A percentile compares a stretch with the other conserved stretches of the same genome.
Conservation (phyloP, 805 yeast species). For the Myxozyma sirexii region DNA sequence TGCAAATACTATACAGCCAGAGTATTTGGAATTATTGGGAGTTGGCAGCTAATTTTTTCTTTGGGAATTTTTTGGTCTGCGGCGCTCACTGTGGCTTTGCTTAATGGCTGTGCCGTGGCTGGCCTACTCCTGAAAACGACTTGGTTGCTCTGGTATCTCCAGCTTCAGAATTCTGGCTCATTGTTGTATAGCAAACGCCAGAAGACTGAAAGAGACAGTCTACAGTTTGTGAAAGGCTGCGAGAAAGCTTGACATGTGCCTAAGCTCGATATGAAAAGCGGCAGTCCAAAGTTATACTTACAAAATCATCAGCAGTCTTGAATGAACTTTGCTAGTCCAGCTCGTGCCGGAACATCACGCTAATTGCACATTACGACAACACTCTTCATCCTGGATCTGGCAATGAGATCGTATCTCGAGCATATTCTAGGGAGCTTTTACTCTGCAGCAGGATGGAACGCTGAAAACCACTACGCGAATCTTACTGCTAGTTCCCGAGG, state of each 20-base stretch:
- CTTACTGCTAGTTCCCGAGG: conserved; percentile 71
- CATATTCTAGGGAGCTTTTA: conserved; percentile 75
- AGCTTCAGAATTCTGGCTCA: too few species aligned
- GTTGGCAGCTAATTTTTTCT: conserved; percentile 9
- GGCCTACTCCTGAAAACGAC: conserved; percentile 6
- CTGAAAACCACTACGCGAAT: conserved; percentile 74
- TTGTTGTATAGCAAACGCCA: too few species aligned
- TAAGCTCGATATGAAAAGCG: too few species aligned
- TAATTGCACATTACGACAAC: too few species aligned
- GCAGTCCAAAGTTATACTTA: too few species aligned
- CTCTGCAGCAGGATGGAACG: conserved; percentile 72
- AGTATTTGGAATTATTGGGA: background rate
- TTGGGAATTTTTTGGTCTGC: conserved; percentile 4
- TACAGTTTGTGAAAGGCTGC: too few species aligned
- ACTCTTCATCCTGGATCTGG: conserved; percentile 1
- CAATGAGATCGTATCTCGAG: conserved; percentile 85
- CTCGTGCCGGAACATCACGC: background rate
- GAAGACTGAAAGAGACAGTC: too few species aligned
- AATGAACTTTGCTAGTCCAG: too few species aligned
- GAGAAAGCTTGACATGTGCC: too few species aligned
- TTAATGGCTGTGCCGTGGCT: too few species aligned
- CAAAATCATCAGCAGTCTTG: too few species aligned
- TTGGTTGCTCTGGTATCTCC: background rate
- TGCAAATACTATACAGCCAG: background rate
- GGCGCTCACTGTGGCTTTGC: conserved; percentile 1